Base-by-base conservation (phyloP, 306 rosid species). In the Quercus alba region DNA sequence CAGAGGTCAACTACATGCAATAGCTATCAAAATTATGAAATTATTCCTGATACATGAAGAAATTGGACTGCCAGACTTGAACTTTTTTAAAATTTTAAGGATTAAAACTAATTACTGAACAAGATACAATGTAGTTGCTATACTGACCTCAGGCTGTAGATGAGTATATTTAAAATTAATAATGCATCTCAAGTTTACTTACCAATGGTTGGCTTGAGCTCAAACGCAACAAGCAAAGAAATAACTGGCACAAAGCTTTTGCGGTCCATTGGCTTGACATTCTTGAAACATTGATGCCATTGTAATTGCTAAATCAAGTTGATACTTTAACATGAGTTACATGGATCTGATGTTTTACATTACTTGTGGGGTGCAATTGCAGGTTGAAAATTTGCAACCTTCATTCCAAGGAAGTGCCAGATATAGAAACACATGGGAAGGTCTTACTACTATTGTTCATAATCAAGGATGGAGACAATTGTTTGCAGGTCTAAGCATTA, bases 401-500 rank as follows among this genome's bases (percentile, higher is more conserved):
- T 86, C 91, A 64, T 75, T 41, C 17, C 78, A 78, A 66, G 94
- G 87, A 73, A 81, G 88, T 82, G 78, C 80, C 72, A 82, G 85
- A 85, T 93, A 82, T 85, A 89, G 44, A 74, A 95, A 89, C 83
- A 84, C 98, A 49, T 20, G 85, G 18, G 93, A 89, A 5, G 97
- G 94, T 75, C 94, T 93, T 69, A 80, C 83, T 61, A 79, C 26
- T 54, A 95, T 93, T 31, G 87, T 81, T 74, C 89, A 82, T 38
- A 89, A 87, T 72, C 99, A 95, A 83, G 99, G 99, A 38, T 91
- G 94, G 97, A 87, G 83, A 66, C 97, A 90, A 78, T 86, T 95
- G 90, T 93, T 95, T 87, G 91, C 97, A 26, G 99, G 99, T 81
- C 85, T 93, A 51, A 95, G 97, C 93, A 89, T 95, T 4, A 95